Base-by-base conservation (phyloP, 1,284 basidiomycete species). In the Marasmius sp. region DNA sequence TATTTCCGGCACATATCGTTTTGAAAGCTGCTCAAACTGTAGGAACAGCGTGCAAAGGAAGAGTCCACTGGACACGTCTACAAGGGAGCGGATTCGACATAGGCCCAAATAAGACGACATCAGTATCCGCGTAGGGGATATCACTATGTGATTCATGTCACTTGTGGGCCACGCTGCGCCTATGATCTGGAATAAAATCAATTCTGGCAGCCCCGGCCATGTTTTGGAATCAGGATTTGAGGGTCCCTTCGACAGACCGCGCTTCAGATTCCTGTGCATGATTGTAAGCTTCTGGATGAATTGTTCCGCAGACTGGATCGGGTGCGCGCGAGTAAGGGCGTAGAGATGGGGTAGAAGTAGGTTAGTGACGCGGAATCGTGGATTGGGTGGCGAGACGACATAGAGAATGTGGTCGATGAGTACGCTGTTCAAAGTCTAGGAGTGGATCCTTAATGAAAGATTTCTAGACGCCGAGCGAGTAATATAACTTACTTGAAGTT, bases 261-360 rank as follows among this genome's bases (percentile, higher is more conserved):
- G 87, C 60, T 87, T 87, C 55, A 99, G 86, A 73, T 98, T 98
- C 78, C 95, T 95, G 74, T 98, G 91, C 94, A 98, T 97, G 10
- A 98, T 76, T 0, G 83, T 79, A 51, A 99, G 82, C 75, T 98
- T 98, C 55, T 84, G 77, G 62, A 92, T 85, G 74, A 96, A 95
- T 70, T 89, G 85, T 55, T 87, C 83, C 0, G 96, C 93, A 5
- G 90, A 84, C 49, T 89, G 85, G 58, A 91, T 83, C 0, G 97
- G 94, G 75, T 96, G 97, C 20, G 89, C 79, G 68, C 89, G 88
- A 37, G 91, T 87, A 49, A 99, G 86, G 12, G 91, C 83, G 65
- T 85, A 86, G 58, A 99, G 80, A 68, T 97, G 95, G 6, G 93
- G 90, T n/a, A 92, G 75, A 45, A 99, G 80, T 7, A 84, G 75